A percentile compares a stretch with the other conserved stretches of the same genome.
phyloP scores from a whole-genome alignment of 1,284 basidiomycete genomes.

The Moniliophthora roreri region DNA sequence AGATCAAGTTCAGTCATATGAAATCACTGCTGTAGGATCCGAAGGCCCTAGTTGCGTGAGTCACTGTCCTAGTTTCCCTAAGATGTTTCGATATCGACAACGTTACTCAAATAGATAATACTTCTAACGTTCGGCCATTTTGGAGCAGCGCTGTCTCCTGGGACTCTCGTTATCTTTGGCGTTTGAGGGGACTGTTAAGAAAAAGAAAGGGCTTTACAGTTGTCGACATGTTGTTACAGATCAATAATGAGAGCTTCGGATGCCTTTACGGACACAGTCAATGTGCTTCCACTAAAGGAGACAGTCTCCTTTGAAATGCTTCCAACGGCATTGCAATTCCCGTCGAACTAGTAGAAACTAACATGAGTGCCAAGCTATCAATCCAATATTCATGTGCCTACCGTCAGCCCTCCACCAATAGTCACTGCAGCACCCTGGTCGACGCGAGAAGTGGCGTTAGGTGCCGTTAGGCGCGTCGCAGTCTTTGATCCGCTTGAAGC shows the following conservation, averaged over 20 bases:
- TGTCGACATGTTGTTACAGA: slow-evolving; percentile 23
- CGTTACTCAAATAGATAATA: no score
- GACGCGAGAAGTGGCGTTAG: slow-evolving; percentile 30
- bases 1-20: no score
- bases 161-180: no score
- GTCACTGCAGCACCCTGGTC: slow-evolving; percentile 37
- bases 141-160: no score
- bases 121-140: no score
- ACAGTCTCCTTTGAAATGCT: slow-evolving; percentile 30
- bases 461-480: slow-evolving; percentile 37
- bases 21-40: no score
- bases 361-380: neutral
- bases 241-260: slow-evolving; percentile 41
- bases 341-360: slow-evolving; percentile 8
- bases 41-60: no score
- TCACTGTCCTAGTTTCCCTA: no score
- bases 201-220: no score
- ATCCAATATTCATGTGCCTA: slow-evolving; percentile 7
- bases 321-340: slow-evolving; percentile 22
- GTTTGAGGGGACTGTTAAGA: no score
- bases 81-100: no score
- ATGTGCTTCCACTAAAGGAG: slow-evolving; percentile 23
- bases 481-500: slow-evolving; percentile 21
- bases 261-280: slow-evolving; percentile 32
- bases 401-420: slow-evolving; percentile 35